Evolutionary conservation across 2,329 filamentous ascomycete species (phyloP), one percentile per base, ranked within the genome.

Genomic region (Colletotrichum tamarilloi): DNA sequence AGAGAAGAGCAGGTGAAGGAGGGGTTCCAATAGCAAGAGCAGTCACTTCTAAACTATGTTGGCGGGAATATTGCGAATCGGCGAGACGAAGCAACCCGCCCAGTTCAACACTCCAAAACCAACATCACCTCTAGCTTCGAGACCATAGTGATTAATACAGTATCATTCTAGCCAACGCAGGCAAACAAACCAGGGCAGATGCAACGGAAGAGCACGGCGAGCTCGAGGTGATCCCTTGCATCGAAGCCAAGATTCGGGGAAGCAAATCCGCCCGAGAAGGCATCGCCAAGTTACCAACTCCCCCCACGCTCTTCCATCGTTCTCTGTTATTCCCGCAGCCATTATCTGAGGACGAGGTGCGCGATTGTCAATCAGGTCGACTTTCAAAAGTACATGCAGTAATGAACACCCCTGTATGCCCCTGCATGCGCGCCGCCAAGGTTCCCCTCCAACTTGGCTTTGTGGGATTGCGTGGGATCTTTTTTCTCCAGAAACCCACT

Each of bases 181-280:
- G 38, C 38, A 52, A 57, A 22, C 52, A 32, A 46, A 35, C 63
- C 16, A 42, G 38, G 28, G 32, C 26, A 24, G 63, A 30, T 19
- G 28, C 28, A 32, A 30, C 14, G 16, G 16, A 28, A 12, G 38
- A 38, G 28, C 11, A 14, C n/a, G 30, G 35, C 53, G 60, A 60
- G 65, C 56, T 67, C 35, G 56, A n/a, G 5, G 65, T 24, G 38
- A 16, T 19, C 38, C 11, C 49, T 26, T 52, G 56, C 38, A 60
- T 46, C n/a, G 5, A 52, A 62, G 65, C 65, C 65, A 67, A 67
- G 65, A 53, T 38, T 30, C 55, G 56, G 22, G 28, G 56, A 35
- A 19, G 49, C 24, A 63, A 49, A 26, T 7, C 22, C 56, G 30
- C 56, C 26, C 26, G 32, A 24, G 19, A 32, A 14, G 38, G 38